phyloP scores from a whole-genome alignment of 352 stramenopile genomes.

The Phytopythium aichiense region DNA sequence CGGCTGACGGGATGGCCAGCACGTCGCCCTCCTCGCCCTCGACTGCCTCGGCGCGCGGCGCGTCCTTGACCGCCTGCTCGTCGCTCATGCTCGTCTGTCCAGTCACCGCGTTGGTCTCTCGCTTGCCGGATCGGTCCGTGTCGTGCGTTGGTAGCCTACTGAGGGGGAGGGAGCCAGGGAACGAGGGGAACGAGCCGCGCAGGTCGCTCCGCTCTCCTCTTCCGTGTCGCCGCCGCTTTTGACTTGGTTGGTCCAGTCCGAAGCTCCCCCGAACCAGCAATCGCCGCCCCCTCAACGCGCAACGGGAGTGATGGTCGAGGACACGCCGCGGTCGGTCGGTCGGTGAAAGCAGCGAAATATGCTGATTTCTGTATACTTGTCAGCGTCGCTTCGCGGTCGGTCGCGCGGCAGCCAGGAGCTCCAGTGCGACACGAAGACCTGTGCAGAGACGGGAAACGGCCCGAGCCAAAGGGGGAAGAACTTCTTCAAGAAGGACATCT shows the following conservation, averaged over 20 bases:
- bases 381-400: conserved; percentile 11
- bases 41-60: conserved; percentile 23
- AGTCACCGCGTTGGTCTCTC: background rate
- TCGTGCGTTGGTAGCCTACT: background rate
- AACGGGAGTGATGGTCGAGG: conserved; percentile 9
- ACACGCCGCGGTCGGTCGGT: conserved; percentile 2
- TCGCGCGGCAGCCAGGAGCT: background rate
- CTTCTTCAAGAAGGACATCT: background rate
- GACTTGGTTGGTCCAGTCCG: conserved; percentile 23
- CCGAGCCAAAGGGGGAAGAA: background rate
- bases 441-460: background rate
- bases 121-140: background rate
- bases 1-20: conserved; percentile 30
- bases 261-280: conserved; percentile 5
- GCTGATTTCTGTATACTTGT: conserved; percentile 1
- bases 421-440: background rate
- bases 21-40: conserved; percentile 18
- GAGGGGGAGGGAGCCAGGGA: background rate
- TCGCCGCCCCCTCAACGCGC: background rate
- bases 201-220: conserved; percentile 1
- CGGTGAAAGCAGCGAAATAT: background rate
- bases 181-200: background rate
- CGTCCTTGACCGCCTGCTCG: conserved; percentile 26
- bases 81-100: conserved; percentile 27
- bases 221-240: conserved; percentile 13